phyloP scores from a whole-genome alignment of 805 yeast species.

The Sugiyamaella qingdaonensis region DNA sequence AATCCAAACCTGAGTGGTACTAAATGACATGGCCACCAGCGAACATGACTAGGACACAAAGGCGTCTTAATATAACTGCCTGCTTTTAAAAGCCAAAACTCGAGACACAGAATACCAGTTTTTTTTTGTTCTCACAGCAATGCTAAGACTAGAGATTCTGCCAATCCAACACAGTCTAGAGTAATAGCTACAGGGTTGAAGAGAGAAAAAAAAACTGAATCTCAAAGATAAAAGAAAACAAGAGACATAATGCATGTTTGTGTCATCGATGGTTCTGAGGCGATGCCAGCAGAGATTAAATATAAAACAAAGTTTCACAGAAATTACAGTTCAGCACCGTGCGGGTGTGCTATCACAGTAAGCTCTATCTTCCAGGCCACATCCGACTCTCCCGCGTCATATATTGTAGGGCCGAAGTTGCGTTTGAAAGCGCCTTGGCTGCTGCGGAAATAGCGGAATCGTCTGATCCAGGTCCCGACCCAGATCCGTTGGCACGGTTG shows the following conservation, averaged over 20 bases:
- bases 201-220: background rate
- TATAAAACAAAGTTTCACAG: background rate
- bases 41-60: background rate
- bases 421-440: conserved; percentile 24
- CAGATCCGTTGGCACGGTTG: conserved; percentile 24
- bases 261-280: background rate
- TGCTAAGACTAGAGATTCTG: too few relatives aligned
- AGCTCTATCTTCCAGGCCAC: conserved; percentile 19
- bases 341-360: background rate
- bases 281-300: background rate
- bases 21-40: background rate
- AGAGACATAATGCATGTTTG: conserved; percentile 4
- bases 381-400: conserved; percentile 23
- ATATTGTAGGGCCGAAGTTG: conserved; percentile 26
- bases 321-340: background rate
- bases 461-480: conserved; percentile 9
- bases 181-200: background rate
- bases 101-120: too few relatives aligned
- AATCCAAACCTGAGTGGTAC: background rate
- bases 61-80: background rate
- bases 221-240: background rate
- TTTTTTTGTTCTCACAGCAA: too few relatives aligned
- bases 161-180: background rate
- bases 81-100: background rate
- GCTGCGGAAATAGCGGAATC: conserved; percentile 22